These are phyloP conservation scores for Dactylellina cionopaga DNA, from an alignment of 2,329 filamentous ascomycete genomes.

Conservation along the genomic window DNA sequence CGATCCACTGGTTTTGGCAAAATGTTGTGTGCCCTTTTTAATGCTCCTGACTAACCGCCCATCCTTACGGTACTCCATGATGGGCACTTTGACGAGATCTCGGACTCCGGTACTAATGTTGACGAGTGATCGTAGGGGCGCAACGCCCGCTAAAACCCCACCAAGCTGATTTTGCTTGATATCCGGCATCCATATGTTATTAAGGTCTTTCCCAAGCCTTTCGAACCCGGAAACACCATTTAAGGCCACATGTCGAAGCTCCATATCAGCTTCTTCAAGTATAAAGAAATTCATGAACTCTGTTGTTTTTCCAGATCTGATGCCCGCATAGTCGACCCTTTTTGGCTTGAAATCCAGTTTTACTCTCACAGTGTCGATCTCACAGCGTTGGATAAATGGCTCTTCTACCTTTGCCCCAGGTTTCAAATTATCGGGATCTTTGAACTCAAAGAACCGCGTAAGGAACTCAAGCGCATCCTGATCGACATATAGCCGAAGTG, in stretches of 20 bases:
- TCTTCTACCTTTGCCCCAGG: conserved; percentile 68
- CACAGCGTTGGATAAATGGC: conserved; percentile 88
- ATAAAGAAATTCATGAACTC: conserved; percentile 99
- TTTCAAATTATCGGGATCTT: conserved; percentile 72
- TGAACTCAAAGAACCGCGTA: conserved; percentile 97
- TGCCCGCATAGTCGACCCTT: conserved; percentile 91
- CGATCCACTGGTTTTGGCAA: conserved; percentile 91
- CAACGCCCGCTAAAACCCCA: conserved; percentile 85
- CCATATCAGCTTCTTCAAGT: conserved; percentile 86
- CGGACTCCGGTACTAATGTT: conserved; percentile 89
- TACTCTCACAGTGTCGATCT: conserved; percentile 83
- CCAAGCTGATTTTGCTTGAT: conserved; percentile 89
- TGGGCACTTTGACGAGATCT: conserved; percentile 86
- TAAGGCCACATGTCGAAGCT: conserved; percentile 86
- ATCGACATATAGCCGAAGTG: conserved; percentile 90
- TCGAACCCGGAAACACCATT: conserved; percentile 94
- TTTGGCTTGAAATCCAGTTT: conserved; percentile 98
- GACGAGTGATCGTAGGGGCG: conserved; percentile 87
- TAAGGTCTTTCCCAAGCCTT: conserved; percentile 85
- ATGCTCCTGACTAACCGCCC: conserved; percentile 91
- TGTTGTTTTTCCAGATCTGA: conserved; percentile 91
- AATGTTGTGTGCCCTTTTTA: conserved; percentile 86
- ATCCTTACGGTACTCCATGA: conserved; percentile 93
- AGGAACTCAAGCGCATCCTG: conserved; percentile 98
- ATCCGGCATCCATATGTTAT: conserved; percentile 96